Conservation (phyloP, 148 eudicot genomes). For the Silene uniflora region DNA sequence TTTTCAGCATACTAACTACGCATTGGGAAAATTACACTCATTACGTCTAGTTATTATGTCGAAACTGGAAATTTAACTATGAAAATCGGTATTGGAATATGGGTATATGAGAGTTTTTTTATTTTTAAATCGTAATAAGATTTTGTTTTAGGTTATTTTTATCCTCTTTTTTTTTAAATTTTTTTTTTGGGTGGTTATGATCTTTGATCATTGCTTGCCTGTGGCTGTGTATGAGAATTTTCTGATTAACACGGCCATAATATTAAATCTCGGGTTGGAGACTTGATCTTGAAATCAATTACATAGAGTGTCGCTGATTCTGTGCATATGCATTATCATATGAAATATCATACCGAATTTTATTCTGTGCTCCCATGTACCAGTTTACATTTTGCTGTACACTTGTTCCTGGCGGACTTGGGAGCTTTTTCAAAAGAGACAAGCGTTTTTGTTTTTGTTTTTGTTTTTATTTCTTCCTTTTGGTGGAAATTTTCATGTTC, state of each 20-base stretch:
- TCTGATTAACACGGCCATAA: neutral
- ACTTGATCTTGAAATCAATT: neutral
- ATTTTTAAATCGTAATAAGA: neutral
- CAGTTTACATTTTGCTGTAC: neutral
- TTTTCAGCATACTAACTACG: neutral
- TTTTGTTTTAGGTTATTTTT: neutral
- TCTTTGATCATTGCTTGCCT: neutral
- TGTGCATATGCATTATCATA: conserved; percentile 6
- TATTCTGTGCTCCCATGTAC: neutral
- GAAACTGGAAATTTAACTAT: neutral
- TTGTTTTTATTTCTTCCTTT: neutral
- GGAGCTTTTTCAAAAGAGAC: neutral
- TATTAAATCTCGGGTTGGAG: neutral
- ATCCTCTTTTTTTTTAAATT: neutral
- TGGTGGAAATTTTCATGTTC: conserved; percentile 3
- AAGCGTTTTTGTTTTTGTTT: neutral
- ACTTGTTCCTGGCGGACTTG: neutral
- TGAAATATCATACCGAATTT: neutral
- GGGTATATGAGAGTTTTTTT: neutral
- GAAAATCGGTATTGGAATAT: neutral
- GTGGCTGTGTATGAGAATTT: neutral
- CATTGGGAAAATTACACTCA: neutral
- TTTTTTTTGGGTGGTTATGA: neutral
- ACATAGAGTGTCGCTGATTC: neutral
- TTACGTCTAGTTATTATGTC: neutral